A percentile compares a stretch with the other conserved stretches of the same genome.
Evolutionary conservation across 805 yeast genomes (phyloP).

Genomic region (Ogataea nakhonphanomensis): DNA sequence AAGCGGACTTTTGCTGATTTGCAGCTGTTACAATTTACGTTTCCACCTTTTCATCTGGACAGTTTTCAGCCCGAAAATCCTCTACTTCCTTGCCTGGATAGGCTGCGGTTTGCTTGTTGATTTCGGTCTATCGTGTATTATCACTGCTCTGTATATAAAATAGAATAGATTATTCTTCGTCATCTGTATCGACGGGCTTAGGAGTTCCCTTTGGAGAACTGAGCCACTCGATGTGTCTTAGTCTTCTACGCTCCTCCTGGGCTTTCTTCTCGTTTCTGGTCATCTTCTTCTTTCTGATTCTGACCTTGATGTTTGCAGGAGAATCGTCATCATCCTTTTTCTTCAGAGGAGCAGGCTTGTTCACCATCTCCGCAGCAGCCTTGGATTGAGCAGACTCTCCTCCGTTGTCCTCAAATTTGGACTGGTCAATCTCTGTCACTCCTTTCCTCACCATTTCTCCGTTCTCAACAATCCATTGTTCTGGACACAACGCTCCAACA

Average conservation of each 20-base stretch:
- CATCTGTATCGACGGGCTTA: conserved; percentile 89
- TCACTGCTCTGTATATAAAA: conserved; percentile 19
- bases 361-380: conserved; percentile 43
- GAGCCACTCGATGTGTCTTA: conserved; percentile 92
- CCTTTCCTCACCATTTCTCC: conserved; percentile 88
- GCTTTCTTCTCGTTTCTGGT: conserved; percentile 93
- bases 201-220: conserved; percentile 98
- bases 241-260: conserved; percentile 89
- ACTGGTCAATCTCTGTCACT: conserved; percentile 65
- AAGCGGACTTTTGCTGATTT: conserved; percentile 54
- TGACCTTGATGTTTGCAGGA: conserved; percentile 93
- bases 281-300: conserved; percentile 91
- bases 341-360: conserved; percentile 46
- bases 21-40: conserved; percentile 70
- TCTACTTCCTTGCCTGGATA: conserved; percentile 79
- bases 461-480: conserved; percentile 95
- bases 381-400: conserved; percentile 41
- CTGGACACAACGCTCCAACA: conserved; percentile 96
- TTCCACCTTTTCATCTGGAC: conserved; percentile 96
- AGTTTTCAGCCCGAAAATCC: conserved; percentile 88
- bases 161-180: conserved; percentile 59
- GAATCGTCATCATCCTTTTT: conserved; percentile 75
- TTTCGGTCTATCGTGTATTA: conserved; percentile 24
- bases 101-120: conserved; percentile 44
- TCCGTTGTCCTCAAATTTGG: conserved; percentile 80